These are phyloP conservation scores for Pharnaceum exiguum DNA, from an alignment of 148 eudicot genomes.

Conservation along the genomic window DNA sequence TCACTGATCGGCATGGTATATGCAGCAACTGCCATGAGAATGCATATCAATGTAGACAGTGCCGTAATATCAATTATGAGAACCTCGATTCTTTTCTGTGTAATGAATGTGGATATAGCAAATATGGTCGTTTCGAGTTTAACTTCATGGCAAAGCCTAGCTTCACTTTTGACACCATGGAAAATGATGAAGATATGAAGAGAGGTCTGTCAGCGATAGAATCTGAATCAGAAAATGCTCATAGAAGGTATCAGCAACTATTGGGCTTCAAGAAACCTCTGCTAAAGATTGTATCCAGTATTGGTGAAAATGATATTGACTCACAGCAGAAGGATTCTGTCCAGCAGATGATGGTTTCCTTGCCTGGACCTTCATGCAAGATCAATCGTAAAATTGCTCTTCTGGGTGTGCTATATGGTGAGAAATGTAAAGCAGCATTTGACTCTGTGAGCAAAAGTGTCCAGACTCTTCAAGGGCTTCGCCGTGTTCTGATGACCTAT, in stretches of 20 bases:
- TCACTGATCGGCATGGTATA: constrained; percentile 96
- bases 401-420: constrained; percentile 98
- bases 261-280: constrained; percentile 96
- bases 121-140: constrained; percentile 97
- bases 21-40: constrained; percentile 98
- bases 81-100: constrained; percentile 96
- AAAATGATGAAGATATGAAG: constrained; percentile 99
- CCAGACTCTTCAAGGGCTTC: constrained; percentile 98
- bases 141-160: constrained; percentile 99
- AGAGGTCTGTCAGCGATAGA: constrained; percentile 96
- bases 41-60: constrained; percentile 99
- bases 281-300: constrained; percentile 96
- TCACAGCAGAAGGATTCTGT: constrained; percentile 99
- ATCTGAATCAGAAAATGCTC: constrained; percentile 99
- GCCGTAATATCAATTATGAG: constrained; percentile 97
- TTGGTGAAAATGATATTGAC: constrained; percentile 98
- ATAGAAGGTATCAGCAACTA: constrained; percentile 96
- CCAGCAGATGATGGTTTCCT: constrained; percentile 99
- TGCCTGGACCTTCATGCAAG: constrained; percentile 98
- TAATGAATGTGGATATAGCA: constrained; percentile 99
- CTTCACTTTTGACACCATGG: constrained; percentile 94
- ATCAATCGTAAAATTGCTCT: constrained; percentile 97
- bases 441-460: constrained; percentile 99
- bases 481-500: constrained; percentile 91
- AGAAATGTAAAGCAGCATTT: constrained; percentile 99